Percentiles rank a stretch among this genome's conserved stretches.
Conservation (phyloP, 768 basidiomycete species). For the Auricularia heimuer region DNA sequence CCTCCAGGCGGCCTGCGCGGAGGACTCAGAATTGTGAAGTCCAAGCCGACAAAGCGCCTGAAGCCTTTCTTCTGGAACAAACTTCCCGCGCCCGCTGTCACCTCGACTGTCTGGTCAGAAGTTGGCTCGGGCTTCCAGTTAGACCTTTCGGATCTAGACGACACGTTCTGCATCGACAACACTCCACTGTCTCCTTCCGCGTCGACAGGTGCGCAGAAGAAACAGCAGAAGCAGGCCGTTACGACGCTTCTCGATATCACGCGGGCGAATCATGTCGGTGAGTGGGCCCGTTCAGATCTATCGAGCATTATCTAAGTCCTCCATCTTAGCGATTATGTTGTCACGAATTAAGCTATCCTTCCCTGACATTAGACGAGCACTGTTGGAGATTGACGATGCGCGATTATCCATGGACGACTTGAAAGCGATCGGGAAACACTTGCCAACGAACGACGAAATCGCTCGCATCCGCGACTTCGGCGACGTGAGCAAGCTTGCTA, state of each 20-base stretch:
- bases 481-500: slow-evolving; percentile 63
- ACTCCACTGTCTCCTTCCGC: slow-evolving; percentile 31
- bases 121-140: slow-evolving; percentile 32
- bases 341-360: slow-evolving; percentile 59
- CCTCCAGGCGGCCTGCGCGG: slow-evolving; percentile 14
- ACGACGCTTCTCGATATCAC: slow-evolving; percentile 71
- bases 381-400: slow-evolving; percentile 63
- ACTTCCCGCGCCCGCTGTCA: slow-evolving; percentile 32
- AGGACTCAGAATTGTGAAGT: slow-evolving; percentile 21
- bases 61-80: slow-evolving; percentile 94
- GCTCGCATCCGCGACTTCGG: slow-evolving; percentile 58
- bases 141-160: slow-evolving; percentile 61
- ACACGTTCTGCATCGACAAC: slow-evolving; percentile 57
- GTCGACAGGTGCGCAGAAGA: slow-evolving; percentile 25
- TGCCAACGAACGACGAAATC: slow-evolving; percentile 79
- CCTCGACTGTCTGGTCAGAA: slow-evolving; percentile 65
- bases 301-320: too few relatives aligned
- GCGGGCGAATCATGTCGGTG: slow-evolving; percentile 77
- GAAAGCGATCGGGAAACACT: slow-evolving; percentile 58
- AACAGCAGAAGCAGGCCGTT: slow-evolving; percentile 40
- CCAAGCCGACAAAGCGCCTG: slow-evolving; percentile 44
- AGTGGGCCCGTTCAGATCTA: slow-evolving; percentile 12
- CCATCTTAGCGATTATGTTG: slow-evolving; percentile 65
- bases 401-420: slow-evolving; percentile 65
- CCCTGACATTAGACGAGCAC: slow-evolving; percentile 55